Percentiles rank a stretch among this genome's conserved stretches.
These are phyloP conservation scores for Magnolia changhungtana DNA, from an alignment of 164 flowering plant genomes.

Conservation along the genomic window DNA sequence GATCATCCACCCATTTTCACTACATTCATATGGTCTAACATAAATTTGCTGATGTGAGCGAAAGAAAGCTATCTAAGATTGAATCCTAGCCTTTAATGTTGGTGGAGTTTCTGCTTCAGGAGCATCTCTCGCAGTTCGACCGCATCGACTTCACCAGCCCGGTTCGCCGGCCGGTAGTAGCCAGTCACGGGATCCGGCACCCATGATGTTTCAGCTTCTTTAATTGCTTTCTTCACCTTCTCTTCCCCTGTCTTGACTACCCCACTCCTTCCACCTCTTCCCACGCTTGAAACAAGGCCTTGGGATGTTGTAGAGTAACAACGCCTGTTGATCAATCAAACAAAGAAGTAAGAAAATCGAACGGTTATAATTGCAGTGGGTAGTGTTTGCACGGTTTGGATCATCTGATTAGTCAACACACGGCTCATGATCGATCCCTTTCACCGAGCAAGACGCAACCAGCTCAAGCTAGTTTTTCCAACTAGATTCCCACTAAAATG, in stretches of 20 bases:
- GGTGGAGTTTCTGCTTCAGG: conserved; percentile 3
- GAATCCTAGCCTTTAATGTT: too few relatives aligned
- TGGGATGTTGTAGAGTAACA: neutral
- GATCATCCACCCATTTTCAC: too few relatives aligned
- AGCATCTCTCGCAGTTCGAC: conserved; percentile 7
- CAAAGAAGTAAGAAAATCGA: neutral
- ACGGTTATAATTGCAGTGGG: neutral
- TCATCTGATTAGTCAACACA: neutral
- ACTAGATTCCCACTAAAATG: too few relatives aligned
- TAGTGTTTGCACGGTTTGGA: neutral
- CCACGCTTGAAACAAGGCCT: neutral
- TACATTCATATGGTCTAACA: too few relatives aligned
- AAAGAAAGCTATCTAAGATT: too few relatives aligned
- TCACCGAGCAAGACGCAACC: too few relatives aligned
- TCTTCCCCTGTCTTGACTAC: conserved; percentile 1
- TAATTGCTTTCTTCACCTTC: neutral
- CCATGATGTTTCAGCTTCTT: conserved; percentile 5
- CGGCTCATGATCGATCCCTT: too few relatives aligned
- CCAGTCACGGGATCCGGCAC: conserved; percentile 16
- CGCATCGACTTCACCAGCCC: neutral
- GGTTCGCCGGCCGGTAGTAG: conserved; percentile 10
- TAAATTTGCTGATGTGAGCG: too few relatives aligned
- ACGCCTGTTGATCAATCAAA: conserved; percentile 1
- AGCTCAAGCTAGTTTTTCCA: too few relatives aligned
- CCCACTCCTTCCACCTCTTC: neutral